Evolutionary conservation across 2,329 filamentous ascomycete species (phyloP).

Genomic region (Aspergillus neotritici): DNA sequence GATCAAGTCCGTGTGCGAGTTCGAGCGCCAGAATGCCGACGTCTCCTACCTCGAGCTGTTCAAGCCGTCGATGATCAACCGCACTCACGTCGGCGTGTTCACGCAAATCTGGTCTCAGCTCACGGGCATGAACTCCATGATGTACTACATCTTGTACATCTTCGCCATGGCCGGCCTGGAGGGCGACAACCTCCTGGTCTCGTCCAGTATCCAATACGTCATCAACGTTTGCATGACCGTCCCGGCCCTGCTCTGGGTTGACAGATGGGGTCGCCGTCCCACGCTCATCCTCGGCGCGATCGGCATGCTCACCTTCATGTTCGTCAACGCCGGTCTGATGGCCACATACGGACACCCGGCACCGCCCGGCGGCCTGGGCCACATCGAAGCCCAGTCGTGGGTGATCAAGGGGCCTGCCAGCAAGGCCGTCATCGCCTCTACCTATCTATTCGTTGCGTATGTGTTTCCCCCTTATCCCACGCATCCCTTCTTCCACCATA

Average conservation of each 20-base stretch:
- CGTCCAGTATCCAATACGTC: conserved; percentile 66
- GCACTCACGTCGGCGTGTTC: conserved; percentile 65
- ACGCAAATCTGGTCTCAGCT: conserved; percentile 72
- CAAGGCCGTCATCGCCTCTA: conserved; percentile 64
- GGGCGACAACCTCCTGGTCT: conserved; percentile 56
- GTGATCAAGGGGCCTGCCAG: conserved; percentile 42
- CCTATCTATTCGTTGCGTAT: conserved; percentile 63
- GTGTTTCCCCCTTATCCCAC: no score
- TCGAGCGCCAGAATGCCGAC: conserved; percentile 64
- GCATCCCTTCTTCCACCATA: no score
- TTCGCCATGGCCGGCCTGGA: conserved; percentile 65
- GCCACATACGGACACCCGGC: conserved; percentile 32
- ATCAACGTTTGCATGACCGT: conserved; percentile 77
- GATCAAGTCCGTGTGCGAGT: conserved; percentile 66
- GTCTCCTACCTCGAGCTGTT: conserved; percentile 68
- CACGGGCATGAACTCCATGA: conserved; percentile 71
- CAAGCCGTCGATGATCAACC: conserved; percentile 65
- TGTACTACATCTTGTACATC: conserved; percentile 62
- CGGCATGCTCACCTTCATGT: conserved; percentile 52
- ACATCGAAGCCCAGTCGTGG: conserved; percentile 35
- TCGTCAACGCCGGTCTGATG: conserved; percentile 40
- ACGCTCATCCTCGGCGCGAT: conserved; percentile 60
- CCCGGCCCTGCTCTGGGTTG: conserved; percentile 69
- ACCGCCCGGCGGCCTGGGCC: conserved; percentile 38
- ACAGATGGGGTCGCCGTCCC: conserved; percentile 67